Conservation (phyloP, 2,329 filamentous ascomycete species). For the Seiridium unicorne region DNA sequence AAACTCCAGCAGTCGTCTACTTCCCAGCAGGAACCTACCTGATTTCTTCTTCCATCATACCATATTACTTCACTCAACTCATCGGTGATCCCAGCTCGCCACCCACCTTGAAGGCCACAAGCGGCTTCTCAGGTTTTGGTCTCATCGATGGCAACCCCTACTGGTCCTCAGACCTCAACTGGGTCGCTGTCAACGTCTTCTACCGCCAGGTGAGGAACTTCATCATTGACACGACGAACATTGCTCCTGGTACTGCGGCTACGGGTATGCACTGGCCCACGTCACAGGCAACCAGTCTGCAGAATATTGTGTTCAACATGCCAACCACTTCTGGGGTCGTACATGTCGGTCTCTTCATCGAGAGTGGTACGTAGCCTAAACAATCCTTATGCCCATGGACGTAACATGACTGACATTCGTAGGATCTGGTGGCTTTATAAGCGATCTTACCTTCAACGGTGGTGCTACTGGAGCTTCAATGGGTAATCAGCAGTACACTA, state of each 20-base stretch:
- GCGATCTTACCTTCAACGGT: conserved; percentile 63
- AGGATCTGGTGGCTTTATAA: conserved; percentile 39
- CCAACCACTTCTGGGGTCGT: conserved; percentile 25
- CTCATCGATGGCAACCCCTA: conserved; percentile 58
- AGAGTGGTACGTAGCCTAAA: conserved; percentile 23
- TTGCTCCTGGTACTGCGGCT: conserved; percentile 25
- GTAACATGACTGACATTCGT: neutral
- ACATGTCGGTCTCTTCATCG: conserved; percentile 30
- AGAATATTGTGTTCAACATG: conserved; percentile 51
- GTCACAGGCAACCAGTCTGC: conserved; percentile 54
- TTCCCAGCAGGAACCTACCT: conserved; percentile 52
- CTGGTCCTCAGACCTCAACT: conserved; percentile 35
- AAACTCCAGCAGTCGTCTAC: conserved; percentile 40
- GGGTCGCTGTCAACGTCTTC: conserved; percentile 58
- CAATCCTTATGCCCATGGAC: conserved; percentile 4
- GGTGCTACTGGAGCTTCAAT: conserved; percentile 60
- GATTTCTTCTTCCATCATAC: conserved; percentile 54
- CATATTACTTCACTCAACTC: conserved; percentile 63
- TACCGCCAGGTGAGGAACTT: conserved; percentile 65
- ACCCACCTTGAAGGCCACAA: conserved; percentile 52
- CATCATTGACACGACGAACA: conserved; percentile 50
- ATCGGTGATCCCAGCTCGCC: conserved; percentile 58
- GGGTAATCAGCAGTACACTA: conserved; percentile 70
- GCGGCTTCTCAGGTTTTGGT: conserved; percentile 53
- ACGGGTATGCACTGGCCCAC: conserved; percentile 62